Conservation (phyloP, 495 filamentous ascomycete genomes). For the Neohortaea acidophila region DNA sequence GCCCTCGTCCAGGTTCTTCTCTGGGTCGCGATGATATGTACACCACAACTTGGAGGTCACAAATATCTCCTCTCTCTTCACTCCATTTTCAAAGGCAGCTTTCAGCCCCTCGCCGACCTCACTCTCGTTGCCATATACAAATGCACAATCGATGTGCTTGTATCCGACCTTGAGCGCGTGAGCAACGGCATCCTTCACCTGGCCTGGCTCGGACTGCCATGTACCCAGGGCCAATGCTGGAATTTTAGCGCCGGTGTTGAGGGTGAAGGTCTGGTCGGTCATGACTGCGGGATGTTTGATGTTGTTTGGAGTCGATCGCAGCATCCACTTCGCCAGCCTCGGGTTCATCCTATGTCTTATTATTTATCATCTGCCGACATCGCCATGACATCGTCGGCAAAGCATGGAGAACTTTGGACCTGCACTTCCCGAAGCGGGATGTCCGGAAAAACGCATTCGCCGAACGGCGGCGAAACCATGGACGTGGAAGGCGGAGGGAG, state of each 20-base stretch:
- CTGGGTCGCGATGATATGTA: slow-evolving; percentile 54
- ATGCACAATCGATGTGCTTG: slow-evolving; percentile 28
- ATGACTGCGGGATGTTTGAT: slow-evolving; percentile 22
- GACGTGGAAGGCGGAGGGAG: too few relatives aligned
- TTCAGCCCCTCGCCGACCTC: slow-evolving; percentile 38
- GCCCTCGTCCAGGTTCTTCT: slow-evolving; percentile 52
- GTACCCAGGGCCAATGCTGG: slow-evolving; percentile 60
- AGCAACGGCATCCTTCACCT: slow-evolving; percentile 31
- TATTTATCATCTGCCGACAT: too few relatives aligned
- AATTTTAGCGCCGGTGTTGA: slow-evolving; percentile 64
- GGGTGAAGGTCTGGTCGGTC: slow-evolving; percentile 39
- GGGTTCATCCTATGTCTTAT: too few relatives aligned
- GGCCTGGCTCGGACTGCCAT: slow-evolving; percentile 54
- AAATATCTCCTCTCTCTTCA: slow-evolving; percentile 63
- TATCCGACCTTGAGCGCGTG: slow-evolving; percentile 27
- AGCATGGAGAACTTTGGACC: too few relatives aligned
- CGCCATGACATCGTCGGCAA: too few relatives aligned
- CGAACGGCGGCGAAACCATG: too few relatives aligned
- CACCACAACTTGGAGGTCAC: slow-evolving; percentile 75
- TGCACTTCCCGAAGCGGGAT: too few relatives aligned
- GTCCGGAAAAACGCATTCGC: too few relatives aligned
- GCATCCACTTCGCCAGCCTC: slow-evolving; percentile 22
- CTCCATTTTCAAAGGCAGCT: slow-evolving; percentile 49
- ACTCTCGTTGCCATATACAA: slow-evolving; percentile 33
- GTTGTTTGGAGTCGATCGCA: slow-evolving; percentile 19